Evolutionary conservation across 108 stramenopile species (phyloP).

Genomic region (Fistulifera pelliculosa): DNA sequence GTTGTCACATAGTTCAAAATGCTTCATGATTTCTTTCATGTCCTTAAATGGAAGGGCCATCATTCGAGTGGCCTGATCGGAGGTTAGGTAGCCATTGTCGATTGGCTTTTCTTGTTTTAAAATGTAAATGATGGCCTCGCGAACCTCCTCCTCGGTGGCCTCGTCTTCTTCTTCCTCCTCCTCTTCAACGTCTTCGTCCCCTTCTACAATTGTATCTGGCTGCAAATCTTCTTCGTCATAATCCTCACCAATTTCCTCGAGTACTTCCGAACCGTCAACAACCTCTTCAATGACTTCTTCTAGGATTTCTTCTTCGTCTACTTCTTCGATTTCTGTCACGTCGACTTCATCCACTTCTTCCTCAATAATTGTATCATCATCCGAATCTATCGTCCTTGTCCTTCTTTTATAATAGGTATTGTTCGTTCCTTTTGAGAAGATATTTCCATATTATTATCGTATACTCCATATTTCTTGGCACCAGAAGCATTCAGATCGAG

Average conservation of each 20-base stretch:
- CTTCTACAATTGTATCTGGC: background rate
- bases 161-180: constrained; percentile 1
- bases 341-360: too few relatives aligned
- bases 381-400: too few relatives aligned
- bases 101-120: constrained; percentile 3
- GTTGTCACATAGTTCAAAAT: constrained; percentile 3
- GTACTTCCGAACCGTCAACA: background rate
- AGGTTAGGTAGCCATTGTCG: background rate
- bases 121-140: constrained; percentile 1
- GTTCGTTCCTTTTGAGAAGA: too few relatives aligned
- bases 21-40: constrained; percentile 1
- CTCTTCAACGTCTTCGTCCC: background rate
- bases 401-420: too few relatives aligned
- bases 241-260: background rate
- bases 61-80: constrained; percentile 1
- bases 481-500: too few relatives aligned
- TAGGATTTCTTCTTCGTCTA: background rate
- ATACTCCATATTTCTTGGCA: too few relatives aligned
- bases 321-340: background rate
- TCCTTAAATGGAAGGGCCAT: background rate
- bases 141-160: background rate
- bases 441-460: too few relatives aligned
- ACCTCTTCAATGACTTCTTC: constrained; percentile 1
- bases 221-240: background rate
- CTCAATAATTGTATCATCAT: too few relatives aligned